phyloP scores from a whole-genome alignment of 2,329 filamentous ascomycete species.

The Aspergillus sp. region DNA sequence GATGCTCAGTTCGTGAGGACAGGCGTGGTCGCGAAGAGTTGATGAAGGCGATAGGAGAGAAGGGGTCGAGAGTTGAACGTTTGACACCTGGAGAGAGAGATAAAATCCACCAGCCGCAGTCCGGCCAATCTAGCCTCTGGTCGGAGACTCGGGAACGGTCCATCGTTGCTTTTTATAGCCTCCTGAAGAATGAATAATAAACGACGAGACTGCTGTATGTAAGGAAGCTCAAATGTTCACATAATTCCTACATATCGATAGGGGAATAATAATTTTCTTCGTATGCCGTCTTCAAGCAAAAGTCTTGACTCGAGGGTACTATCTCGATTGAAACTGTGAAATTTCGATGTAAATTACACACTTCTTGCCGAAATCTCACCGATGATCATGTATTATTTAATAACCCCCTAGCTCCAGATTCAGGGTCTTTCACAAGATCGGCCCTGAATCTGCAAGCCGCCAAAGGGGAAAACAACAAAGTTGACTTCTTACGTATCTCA shows the following conservation, averaged over 20 bases:
- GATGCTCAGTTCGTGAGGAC: not conserved
- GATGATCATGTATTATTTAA: not conserved
- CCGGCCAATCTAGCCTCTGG: constrained; percentile 9
- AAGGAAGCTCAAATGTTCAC: not conserved
- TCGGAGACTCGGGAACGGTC: not conserved
- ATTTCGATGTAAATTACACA: constrained; percentile 1
- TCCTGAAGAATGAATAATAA: not conserved
- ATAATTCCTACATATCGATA: not conserved
- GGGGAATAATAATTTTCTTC: not conserved
- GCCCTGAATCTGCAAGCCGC: not conserved
- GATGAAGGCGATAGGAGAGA: not conserved
- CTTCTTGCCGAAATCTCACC: not conserved
- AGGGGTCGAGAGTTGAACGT: constrained; percentile 1
- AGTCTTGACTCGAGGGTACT: not conserved
- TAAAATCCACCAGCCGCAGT: constrained; percentile 10
- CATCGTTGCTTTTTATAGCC: constrained; percentile 11
- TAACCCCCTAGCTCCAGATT: not conserved
- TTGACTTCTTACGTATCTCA: not conserved
- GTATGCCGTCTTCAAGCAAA: not conserved
- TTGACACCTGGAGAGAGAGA: constrained; percentile 6
- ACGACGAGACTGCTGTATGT: not conserved
- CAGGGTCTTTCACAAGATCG: not conserved
- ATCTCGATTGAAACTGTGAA: not conserved
- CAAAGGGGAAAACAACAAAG: not conserved
- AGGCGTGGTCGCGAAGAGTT: not conserved